A percentile compares a stretch with the other conserved stretches of the same genome.
Evolutionary conservation across 345 rosid genomes (phyloP).

Genomic region (Rhizophora mangle): DNA sequence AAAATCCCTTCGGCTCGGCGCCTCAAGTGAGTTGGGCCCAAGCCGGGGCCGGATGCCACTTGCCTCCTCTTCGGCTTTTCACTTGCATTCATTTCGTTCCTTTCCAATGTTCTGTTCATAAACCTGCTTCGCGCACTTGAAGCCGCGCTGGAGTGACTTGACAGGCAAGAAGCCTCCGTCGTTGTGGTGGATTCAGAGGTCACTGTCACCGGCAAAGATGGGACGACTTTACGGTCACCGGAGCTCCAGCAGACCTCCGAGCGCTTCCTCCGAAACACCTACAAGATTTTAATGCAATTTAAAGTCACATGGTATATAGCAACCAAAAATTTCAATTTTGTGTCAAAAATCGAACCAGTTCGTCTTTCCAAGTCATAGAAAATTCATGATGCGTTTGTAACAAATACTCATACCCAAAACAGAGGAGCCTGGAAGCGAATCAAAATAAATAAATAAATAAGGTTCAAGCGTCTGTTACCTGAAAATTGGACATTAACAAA

Average conservation of each 20-base stretch:
- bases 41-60: slow-evolving; percentile 6
- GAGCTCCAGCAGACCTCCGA: slow-evolving; percentile 41
- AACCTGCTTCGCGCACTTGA: slow-evolving; percentile 37
- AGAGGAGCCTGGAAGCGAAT: too few species aligned
- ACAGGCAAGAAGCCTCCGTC: slow-evolving; percentile 48
- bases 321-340: not conserved
- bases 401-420: too few species aligned
- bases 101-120: slow-evolving; percentile 13
- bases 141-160: slow-evolving; percentile 53
- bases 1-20: slow-evolving; percentile 70
- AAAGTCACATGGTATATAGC: not conserved
- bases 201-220: slow-evolving; percentile 18
- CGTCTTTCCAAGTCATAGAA: too few species aligned
- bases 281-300: not conserved
- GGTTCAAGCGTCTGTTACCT: too few species aligned
- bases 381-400: too few species aligned
- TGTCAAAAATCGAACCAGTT: too few species aligned
- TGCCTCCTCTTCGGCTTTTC: slow-evolving; percentile 30
- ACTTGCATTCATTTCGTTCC: slow-evolving; percentile 5
- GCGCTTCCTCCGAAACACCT: slow-evolving; percentile 59
- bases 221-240: slow-evolving; percentile 10
- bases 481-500: too few species aligned
- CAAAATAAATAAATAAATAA: too few species aligned
- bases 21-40: slow-evolving; percentile 42
- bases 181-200: slow-evolving; percentile 35